Conservation (phyloP, 495 filamentous ascomycete species). For the Bombardia bombarda region DNA sequence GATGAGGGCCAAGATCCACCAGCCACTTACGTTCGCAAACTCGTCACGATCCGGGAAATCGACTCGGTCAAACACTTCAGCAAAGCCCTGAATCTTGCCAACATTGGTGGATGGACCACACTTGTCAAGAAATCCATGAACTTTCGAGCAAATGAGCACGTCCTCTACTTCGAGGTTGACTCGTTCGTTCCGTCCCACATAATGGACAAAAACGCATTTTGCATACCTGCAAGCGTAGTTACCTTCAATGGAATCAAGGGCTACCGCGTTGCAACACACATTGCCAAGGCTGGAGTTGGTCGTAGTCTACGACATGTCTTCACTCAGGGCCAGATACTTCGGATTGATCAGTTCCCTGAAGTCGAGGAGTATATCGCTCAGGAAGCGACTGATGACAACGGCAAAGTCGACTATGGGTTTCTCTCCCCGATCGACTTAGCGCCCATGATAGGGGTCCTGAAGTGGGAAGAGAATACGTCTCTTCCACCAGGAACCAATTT, state of each 20-base stretch:
- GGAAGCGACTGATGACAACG: no score
- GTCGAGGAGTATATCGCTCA: not conserved
- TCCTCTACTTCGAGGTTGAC: slow-evolving; percentile 15
- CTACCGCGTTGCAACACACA: slow-evolving; percentile 7
- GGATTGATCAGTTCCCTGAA: not conserved
- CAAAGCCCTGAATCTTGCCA: not conserved
- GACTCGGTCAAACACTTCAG: not conserved
- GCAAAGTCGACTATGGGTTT: no score
- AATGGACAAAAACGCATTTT: not conserved
- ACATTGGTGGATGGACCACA: slow-evolving; percentile 18
- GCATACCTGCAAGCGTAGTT: not conserved
- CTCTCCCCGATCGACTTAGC: no score
- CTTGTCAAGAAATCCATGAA: not conserved
- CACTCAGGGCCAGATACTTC: slow-evolving; percentile 16
- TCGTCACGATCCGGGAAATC: slow-evolving; percentile 9
- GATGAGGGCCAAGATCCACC: not conserved
- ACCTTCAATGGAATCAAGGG: slow-evolving; percentile 6
- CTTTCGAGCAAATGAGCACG: slow-evolving; percentile 2
- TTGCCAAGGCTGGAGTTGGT: no score
- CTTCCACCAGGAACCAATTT: not conserved
- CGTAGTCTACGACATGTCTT: no score
- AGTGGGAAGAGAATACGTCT: slow-evolving; percentile 3
- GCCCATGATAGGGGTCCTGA: slow-evolving; percentile 4
- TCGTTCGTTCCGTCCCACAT: slow-evolving; percentile 11
- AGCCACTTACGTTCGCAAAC: not conserved